Evolutionary conservation across 768 basidiomycete genomes (phyloP), one percentile per base, ranked within the genome.

Genomic region (Psilocybe azurescens): DNA sequence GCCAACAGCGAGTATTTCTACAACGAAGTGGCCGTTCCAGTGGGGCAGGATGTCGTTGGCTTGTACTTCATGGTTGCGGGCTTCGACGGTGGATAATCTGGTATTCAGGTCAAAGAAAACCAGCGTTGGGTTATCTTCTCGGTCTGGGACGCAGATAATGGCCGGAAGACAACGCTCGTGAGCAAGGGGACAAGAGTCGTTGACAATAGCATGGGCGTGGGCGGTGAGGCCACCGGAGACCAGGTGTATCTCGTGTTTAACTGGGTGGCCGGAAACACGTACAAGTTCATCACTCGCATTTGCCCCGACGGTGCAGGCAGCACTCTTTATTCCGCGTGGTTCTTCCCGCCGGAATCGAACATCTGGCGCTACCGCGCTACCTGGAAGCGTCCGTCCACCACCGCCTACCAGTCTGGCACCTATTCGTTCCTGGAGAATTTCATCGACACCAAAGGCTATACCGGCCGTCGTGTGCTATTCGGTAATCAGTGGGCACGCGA

Each of bases 51-150:
- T 51, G 51, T 28, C 32, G 51, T 65, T 29, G 64, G 64, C 0
- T 65, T 60, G 56, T 61, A 65, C 52, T 65, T 62, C 60, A 65
- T 65, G 64, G 64, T 55, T 13, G 64, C 64, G 14, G 64, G 64
- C 30, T 65, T 65, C 47, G 44, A 47, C 11, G 60, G 44, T 0
- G 64, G 64, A 41, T 65, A 65, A 33, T 58, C 60, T 28, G 64
- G 64, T 44, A 65, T 65, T 36, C 64, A 65, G 52, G 64, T 65
- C 44, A 60, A 57, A 58, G 56, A 51, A 30, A 59, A 47, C 10
- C 24, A 61, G 13, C 64, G 60, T 41, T 55, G 60, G 64, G 51
- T 65, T 20, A 20, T 65, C 11, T 65, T 65, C 57, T 65, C 64
- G 7, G 60, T 62, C n/a, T 65, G 64, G 64, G 65, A 65, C 44